A percentile compares a stretch with the other conserved stretches of the same genome.
These are phyloP conservation scores for Leishmania tropica DNA, from an alignment of 208 protist genomes.

Conservation along the genomic window DNA sequence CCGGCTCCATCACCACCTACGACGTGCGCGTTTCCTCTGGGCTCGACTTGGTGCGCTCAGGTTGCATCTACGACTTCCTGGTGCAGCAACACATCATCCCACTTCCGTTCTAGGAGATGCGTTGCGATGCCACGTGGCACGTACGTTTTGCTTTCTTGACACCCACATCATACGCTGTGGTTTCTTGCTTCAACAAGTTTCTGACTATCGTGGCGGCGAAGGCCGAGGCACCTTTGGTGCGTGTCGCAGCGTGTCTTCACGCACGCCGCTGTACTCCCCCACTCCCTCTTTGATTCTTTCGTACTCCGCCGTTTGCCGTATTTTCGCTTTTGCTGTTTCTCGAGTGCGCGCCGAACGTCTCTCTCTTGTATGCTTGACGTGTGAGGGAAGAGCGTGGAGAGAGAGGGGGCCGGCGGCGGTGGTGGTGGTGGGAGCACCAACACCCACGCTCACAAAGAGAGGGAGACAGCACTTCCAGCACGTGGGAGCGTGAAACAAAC, in stretches of 20 bases:
- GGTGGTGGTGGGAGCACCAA: too few species aligned
- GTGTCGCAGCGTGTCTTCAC: background rate
- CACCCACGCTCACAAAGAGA: background rate
- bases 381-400: background rate
- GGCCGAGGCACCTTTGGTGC: background rate
- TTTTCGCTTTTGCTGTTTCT: background rate
- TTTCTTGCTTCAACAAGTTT: background rate
- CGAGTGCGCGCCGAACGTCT: background rate
- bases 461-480: background rate
- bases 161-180: background rate
- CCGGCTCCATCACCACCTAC: slow-evolving; percentile 75
- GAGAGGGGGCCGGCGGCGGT: background rate
- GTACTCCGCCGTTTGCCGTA: background rate
- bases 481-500: background rate
- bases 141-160: too few species aligned
- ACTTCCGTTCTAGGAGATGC: slow-evolving; percentile 35
- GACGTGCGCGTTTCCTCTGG: slow-evolving; percentile 83
- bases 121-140: too few species aligned
- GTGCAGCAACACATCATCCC: slow-evolving; percentile 63
- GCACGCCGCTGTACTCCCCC: background rate
- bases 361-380: background rate
- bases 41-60: slow-evolving; percentile 78
- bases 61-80: slow-evolving; percentile 78
- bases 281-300: background rate
- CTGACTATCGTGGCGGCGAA: background rate